Base-by-base conservation (phyloP, 768 basidiomycete genomes). In the Fistulinella prunicolor region DNA sequence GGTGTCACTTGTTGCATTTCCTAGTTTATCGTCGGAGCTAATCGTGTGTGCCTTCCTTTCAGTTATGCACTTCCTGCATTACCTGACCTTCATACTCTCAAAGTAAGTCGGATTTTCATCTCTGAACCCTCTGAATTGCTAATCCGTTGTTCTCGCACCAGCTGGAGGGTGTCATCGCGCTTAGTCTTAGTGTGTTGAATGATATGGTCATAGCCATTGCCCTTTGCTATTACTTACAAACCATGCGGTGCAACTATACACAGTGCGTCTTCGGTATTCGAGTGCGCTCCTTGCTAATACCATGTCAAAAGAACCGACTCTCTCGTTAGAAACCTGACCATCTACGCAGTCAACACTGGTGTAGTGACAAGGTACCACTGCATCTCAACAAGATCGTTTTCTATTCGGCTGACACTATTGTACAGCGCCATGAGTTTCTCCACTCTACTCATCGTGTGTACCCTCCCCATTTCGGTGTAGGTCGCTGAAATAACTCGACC, bases 281-380 rank as follows among this genome's bases (percentile, higher is more conserved):
- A 6, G 8, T 40, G 9, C 34, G 16, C 6, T 19, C 20, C n/a
- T 35, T 16, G 13, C 35, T 57, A 21, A 64, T 26, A 6, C 1
- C 20, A 30, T 19, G 26, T 23, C 1, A 10, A 1, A 57, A 84
- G 81, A 42, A 73, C 77, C 23, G 75, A 84, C 60, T 73, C 79
- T 1, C 64, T 83, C n/a, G 74, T 85, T 30, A 80, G 77, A 50
- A 72, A 57, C 3, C 64, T 86, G 24, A 79, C 70, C 8, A 55
- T 80, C 16, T 83, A 83, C 49, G 81, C 83, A 14, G 65, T 85
- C 34, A 82, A 80, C 51, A 85, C 82, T 0, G 83, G 83, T 17
- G 67, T 70, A 6, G 43, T 87, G 34, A 85, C 84, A n/a, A 80
- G 80, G 83, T 79, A 56, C 10, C 41, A 49, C 54, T 37, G 4